Percentiles rank a stretch among this genome's conserved stretches.
These are phyloP conservation scores for Zymoseptoria ardabiliae DNA, from an alignment of 2,329 filamentous ascomycete genomes.

Conservation along the genomic window DNA sequence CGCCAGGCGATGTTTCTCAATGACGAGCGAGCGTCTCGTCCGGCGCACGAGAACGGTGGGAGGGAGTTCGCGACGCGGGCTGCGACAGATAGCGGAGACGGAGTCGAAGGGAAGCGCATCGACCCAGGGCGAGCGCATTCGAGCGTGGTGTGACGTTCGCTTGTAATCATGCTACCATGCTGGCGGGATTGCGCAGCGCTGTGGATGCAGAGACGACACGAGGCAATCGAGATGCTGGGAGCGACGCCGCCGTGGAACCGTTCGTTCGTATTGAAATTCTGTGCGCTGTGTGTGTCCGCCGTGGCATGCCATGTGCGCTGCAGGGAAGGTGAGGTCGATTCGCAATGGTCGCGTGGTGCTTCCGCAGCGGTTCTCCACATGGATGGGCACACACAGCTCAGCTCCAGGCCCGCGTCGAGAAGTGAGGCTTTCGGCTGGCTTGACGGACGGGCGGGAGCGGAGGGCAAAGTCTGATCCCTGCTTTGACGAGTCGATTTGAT, in stretches of 20 bases:
- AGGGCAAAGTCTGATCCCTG: not conserved
- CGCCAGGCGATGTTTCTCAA: not conserved
- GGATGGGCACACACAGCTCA: not conserved
- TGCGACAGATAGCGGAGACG: not conserved
- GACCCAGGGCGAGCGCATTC: slow-evolving; percentile 17
- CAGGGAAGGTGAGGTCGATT: slow-evolving; percentile 1
- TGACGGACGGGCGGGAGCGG: not conserved
- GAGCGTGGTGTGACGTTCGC: slow-evolving; percentile 21
- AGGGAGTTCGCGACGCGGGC: not conserved
- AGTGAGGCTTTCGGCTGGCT: no score
- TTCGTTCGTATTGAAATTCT: not conserved
- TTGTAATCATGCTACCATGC: slow-evolving; percentile 18
- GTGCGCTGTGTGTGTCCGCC: not conserved
- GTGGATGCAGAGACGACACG: not conserved
- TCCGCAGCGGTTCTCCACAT: not conserved
- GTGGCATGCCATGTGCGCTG: not conserved
- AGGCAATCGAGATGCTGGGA: not conserved
- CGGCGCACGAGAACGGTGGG: not conserved
- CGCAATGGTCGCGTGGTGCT: not conserved
- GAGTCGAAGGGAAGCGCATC: slow-evolving; percentile 13
- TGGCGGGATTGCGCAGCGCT: not conserved
- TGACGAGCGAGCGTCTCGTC: not conserved
- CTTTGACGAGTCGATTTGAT: not conserved
- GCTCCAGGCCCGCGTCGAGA: not conserved
- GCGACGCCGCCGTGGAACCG: not conserved